These are phyloP conservation scores for Coemansia sp. DNA, from an alignment of 192 early-diverging fungal genomes.

Conservation along the genomic window DNA sequence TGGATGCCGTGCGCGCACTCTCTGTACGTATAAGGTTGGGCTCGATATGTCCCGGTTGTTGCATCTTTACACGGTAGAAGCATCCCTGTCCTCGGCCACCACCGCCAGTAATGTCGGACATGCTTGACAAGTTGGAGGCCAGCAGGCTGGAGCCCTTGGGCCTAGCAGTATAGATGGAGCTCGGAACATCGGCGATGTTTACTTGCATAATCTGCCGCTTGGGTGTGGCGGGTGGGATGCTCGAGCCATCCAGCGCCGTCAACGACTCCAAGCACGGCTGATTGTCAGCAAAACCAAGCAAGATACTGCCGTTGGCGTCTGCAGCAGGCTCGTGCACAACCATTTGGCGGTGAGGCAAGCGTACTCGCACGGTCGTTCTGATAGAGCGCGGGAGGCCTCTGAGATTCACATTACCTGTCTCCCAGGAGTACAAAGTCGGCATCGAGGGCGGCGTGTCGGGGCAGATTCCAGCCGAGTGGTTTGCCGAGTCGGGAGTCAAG, in stretches of 20 bases:
- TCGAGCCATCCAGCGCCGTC: background rate
- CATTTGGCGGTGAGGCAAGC: conserved; percentile 26
- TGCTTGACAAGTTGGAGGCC: conserved; percentile 8
- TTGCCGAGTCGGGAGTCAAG: conserved; percentile 6
- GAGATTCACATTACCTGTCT: conserved; percentile 12
- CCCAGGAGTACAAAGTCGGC: conserved; percentile 17
- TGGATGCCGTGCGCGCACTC: conserved; percentile 16
- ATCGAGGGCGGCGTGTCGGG: conserved; percentile 8
- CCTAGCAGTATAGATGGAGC: conserved; percentile 1
- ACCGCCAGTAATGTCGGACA: background rate
- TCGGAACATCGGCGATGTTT: conserved; percentile 4
- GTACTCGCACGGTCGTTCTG: conserved; percentile 21
- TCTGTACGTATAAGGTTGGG: conserved; percentile 10
- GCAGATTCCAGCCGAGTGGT: background rate
- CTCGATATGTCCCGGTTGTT: conserved; percentile 13
- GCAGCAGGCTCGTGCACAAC: conserved; percentile 3
- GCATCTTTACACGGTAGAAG: conserved; percentile 22
- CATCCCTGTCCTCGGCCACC: conserved; percentile 2
- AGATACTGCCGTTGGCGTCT: background rate
- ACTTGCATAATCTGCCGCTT: conserved; percentile 10
- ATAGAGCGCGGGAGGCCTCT: conserved; percentile 25
- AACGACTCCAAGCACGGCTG: background rate
- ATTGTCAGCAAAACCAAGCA: conserved; percentile 8
- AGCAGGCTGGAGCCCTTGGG: background rate
- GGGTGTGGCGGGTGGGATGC: background rate